Evolutionary conservation across 129 eudicot species (phyloP).

Genomic region (Erigeron canadensis): DNA sequence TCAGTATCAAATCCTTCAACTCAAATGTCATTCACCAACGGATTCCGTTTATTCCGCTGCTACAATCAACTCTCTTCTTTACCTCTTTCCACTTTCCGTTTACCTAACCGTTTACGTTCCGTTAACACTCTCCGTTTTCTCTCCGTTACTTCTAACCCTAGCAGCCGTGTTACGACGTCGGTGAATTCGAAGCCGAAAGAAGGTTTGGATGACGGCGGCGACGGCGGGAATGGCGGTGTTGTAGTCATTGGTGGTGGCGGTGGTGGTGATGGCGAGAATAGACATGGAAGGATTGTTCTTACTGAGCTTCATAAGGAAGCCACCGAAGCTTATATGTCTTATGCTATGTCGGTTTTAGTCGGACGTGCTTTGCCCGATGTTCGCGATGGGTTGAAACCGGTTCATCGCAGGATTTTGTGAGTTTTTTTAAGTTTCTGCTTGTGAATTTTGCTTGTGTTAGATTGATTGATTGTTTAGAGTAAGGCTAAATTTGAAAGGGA

Average conservation of each 20-base stretch:
- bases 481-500: no score
- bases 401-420: conserved; percentile 86
- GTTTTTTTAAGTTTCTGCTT: conserved; percentile 18
- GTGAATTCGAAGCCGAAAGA: conserved; percentile 39
- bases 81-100: conserved; percentile 36
- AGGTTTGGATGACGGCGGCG: conserved; percentile 27
- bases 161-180: conserved; percentile 18
- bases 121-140: conserved; percentile 44
- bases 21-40: conserved; percentile 59
- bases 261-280: conserved; percentile 31
- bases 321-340: conserved; percentile 88
- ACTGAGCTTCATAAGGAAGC: conserved; percentile 94
- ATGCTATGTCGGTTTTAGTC: conserved; percentile 90
- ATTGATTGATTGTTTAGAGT: no score
- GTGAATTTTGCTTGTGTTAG: not conserved
- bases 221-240: conserved; percentile 40
- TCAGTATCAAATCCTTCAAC: conserved; percentile 23
- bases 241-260: conserved; percentile 20
- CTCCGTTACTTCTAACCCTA: conserved; percentile 23
- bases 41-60: conserved; percentile 57
- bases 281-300: conserved; percentile 45
- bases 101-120: conserved; percentile 28
- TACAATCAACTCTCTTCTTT: conserved; percentile 28
- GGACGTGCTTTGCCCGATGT: conserved; percentile 95
- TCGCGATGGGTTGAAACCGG: conserved; percentile 96